Percentiles rank a stretch among this genome's conserved stretches.
Evolutionary conservation across 352 stramenopile species (phyloP).

Genomic region (Phytophthora kernoviae): DNA sequence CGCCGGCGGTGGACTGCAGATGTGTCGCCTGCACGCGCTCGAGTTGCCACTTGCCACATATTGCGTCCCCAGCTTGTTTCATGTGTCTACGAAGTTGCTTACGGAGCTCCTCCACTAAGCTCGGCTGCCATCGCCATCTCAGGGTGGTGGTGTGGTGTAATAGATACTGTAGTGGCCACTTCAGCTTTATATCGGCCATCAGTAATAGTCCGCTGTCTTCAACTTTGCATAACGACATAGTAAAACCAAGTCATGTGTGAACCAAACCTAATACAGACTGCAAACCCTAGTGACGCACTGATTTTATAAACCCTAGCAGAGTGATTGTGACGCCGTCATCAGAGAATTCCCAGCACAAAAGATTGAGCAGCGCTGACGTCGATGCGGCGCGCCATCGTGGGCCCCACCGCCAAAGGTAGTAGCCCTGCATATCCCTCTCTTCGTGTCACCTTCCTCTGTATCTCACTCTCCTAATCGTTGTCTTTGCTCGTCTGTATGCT

Average conservation of each 20-base stretch:
- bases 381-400: constrained; percentile 34
- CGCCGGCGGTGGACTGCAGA: constrained; percentile 21
- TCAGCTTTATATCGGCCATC: no score
- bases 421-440: background rate
- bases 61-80: constrained; percentile 46
- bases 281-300: no score
- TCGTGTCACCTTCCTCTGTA: background rate
- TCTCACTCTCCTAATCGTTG: background rate
- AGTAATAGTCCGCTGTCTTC: background rate
- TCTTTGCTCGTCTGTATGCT: background rate
- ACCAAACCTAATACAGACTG: no score
- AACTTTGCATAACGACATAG: background rate
- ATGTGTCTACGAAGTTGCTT: constrained; percentile 39
- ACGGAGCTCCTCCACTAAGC: constrained; percentile 20
- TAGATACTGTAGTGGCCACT: no score
- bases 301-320: no score
- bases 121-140: constrained; percentile 4
- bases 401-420: constrained; percentile 24
- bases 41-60: constrained; percentile 43
- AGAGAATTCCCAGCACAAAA: constrained; percentile 22
- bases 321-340: background rate
- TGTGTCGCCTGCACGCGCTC: constrained; percentile 18
- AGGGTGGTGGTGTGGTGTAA: background rate
- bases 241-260: constrained; percentile 1
- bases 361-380: constrained; percentile 27